These are phyloP conservation scores for Ilex aquifolium DNA, from an alignment of 257 asterid genomes.

Conservation along the genomic window DNA sequence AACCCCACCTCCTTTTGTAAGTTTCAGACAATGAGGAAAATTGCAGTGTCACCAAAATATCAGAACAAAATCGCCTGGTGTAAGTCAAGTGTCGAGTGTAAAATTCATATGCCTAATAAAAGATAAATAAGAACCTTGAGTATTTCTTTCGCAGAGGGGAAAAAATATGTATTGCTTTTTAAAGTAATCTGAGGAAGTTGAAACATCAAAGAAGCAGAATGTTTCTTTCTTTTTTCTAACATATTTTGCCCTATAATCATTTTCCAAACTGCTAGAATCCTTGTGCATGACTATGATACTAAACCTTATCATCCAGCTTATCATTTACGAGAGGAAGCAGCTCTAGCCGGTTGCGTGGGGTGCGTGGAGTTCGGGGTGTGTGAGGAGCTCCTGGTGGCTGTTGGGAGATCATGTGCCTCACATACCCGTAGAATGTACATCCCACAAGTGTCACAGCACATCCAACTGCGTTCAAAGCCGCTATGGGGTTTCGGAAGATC, in stretches of 20 bases:
- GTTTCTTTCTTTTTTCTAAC: neutral
- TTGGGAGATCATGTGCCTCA: slow-evolving; percentile 61
- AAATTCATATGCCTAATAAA: too few species aligned
- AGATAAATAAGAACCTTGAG: too few species aligned
- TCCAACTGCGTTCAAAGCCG: slow-evolving; percentile 75
- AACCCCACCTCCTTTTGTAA: too few species aligned
- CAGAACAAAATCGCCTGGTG: too few species aligned
- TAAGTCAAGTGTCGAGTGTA: too few species aligned
- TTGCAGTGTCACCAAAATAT: too few species aligned
- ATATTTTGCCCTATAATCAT: slow-evolving; percentile 4
- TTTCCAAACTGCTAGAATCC: slow-evolving; percentile 1
- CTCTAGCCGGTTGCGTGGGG: slow-evolving; percentile 58
- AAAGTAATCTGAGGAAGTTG: too few species aligned
- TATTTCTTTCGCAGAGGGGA: too few species aligned
- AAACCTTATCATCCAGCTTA: slow-evolving; percentile 63
- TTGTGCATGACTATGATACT: neutral
- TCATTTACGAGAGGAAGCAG: slow-evolving; percentile 65
- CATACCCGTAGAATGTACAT: slow-evolving; percentile 89
- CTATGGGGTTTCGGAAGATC: slow-evolving; percentile 80
- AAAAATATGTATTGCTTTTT: too few species aligned
- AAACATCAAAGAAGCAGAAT: neutral
- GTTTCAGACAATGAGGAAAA: too few species aligned
- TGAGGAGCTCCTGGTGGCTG: slow-evolving; percentile 63
- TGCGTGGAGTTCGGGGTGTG: slow-evolving; percentile 57
- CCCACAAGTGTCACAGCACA: slow-evolving; percentile 75